Base-by-base conservation (phyloP, 2,329 filamentous ascomycete genomes). In the Nigrospora sphaerica region DNA sequence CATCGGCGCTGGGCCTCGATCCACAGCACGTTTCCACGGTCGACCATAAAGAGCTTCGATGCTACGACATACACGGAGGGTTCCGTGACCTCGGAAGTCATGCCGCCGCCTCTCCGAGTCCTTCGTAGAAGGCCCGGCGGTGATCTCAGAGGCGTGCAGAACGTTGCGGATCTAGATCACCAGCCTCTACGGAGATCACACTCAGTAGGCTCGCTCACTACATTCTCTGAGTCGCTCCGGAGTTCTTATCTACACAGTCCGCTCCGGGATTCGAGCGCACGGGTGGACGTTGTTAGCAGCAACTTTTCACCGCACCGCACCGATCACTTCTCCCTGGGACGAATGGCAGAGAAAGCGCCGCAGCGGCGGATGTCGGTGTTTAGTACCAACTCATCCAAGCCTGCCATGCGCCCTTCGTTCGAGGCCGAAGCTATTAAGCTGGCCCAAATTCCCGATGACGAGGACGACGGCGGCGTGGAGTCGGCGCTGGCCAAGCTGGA, bases 401-500 rank as follows among this genome's bases (percentile, higher is more conserved):
- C 80, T 0, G 66, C 73, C 2, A 81, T 83, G 77, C 75, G 80
- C 4, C 77, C 80, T 2, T 96, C 91, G 0, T 96, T 97, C 55
- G 89, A 97, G 63, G 85, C 79, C 3, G 90, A 95, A 57, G 88
- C 95, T 1, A 83, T 91, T 49, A 88, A 88, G 56, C 79, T 98
- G 45, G 88, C 91, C 2, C 83, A 87, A 46, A 88, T 97, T 23
- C 89, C 92, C 0, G 91, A 96, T 59, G 88, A 95, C 34, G 62
- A 71, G 14, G 84, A 85, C 39, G 88, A 95, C 59, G 89, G 89
- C 7, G 92, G 92, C 12, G 83, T 97, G 23, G 93, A 97, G 60
- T 90, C 91, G n/a, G 88, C 93, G 0, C 65, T 98, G 43, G 68
- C 91, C 56, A 98, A 97, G 59, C 75, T 98, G 0, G 93, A 98